Base-by-base conservation (phyloP, 1,284 basidiomycete genomes). In the Puccinia hordei region DNA sequence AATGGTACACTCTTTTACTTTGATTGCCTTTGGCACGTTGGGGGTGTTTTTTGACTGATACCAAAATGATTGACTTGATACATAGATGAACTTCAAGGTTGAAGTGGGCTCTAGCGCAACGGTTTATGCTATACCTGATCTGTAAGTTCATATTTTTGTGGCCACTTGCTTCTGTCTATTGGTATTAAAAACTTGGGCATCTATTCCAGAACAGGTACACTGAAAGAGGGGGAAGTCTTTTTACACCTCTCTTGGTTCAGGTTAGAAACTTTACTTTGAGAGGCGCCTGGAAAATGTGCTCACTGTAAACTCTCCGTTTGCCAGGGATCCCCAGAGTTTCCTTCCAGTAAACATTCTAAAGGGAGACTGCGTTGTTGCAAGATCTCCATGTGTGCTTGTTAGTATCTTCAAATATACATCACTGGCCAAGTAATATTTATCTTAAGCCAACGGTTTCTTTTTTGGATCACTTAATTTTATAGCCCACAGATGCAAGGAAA, bases 81-180 rank as follows among this genome's bases (percentile, higher is more conserved):
- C 27, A 1, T 12, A 80, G 77, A 71, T 69, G 27, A 72, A 80
- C 57, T 80, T 80, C 57, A 80, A 80, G 57, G 22, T 80, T 15
- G 46, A 41, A 57, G 57, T 80, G 2, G 53, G 66, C 15, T 35
- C 35, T n/a, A 80, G 77, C 22, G 69, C 57, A 49, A 55, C 51
- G 30, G 69, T 80, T 61, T 80, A 55, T 33, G 77, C 51, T 17
- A 80, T 80, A 68, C 77, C 77, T 24, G 77, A 80, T 35, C 77
- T 68, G 77, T 80, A 72, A 22, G 77, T n/a, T 19, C 35, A 27
- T 12, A 27, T 35, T 61, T 17, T 46, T 24, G 8, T 53, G n/a
- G 0, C 17, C 12, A 24, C 46, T 49, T n/a, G 30, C 22, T 41
- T 35, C 27, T 49, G 15, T 38, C 15, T 38, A 30, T 49, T 49